Percentiles rank a stretch among this genome's conserved stretches.
Conservation (phyloP, 257 asterid species). For the Oldenlandia corymbosa region DNA sequence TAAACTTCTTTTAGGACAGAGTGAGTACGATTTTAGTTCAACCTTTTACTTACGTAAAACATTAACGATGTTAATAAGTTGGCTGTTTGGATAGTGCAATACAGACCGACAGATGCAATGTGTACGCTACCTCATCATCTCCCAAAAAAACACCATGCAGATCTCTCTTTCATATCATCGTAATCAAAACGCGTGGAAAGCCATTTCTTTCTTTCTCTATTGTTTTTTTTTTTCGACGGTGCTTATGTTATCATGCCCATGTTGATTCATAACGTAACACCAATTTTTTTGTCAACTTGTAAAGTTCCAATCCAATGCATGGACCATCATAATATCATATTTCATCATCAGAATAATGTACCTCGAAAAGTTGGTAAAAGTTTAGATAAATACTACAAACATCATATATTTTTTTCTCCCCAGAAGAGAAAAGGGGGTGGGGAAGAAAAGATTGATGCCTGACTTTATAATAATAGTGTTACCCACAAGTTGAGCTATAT, state of each 20-base stretch:
- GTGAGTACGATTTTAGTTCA: too few relatives aligned
- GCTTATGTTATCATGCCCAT: constrained; percentile 14
- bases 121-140: not conserved
- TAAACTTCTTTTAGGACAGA: too few relatives aligned
- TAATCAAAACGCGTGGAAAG: constrained; percentile 2
- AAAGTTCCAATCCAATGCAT: not conserved
- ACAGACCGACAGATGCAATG: constrained; percentile 10
- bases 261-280: constrained; percentile 14
- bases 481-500: too few relatives aligned
- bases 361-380: not conserved
- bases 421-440: too few relatives aligned
- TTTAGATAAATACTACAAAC: not conserved
- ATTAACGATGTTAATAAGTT: too few relatives aligned
- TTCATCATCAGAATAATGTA: not conserved
- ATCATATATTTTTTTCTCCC: too few relatives aligned
- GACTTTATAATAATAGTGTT: too few relatives aligned
- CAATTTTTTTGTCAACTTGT: constrained; percentile 12
- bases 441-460: too few relatives aligned
- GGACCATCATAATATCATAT: not conserved
- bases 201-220: too few relatives aligned
- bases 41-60: too few relatives aligned
- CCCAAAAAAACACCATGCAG: not conserved
- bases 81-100: not conserved
- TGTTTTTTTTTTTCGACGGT: constrained; percentile 13
- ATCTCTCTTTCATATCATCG: not conserved